phyloP scores from a whole-genome alignment of 2,329 filamentous ascomycete species.

The Colletotrichum sp. region DNA sequence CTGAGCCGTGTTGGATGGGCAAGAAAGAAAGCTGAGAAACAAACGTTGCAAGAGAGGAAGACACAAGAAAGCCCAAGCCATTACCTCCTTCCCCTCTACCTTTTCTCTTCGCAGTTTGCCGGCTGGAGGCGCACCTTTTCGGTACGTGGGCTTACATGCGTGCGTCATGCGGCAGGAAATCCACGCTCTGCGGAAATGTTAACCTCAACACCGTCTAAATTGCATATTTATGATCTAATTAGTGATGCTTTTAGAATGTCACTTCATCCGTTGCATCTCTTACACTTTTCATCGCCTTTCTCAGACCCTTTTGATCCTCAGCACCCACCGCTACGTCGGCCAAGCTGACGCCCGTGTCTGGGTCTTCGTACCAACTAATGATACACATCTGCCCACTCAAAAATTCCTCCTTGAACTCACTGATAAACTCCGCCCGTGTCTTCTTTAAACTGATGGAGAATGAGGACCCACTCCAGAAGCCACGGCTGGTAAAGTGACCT shows the following conservation, averaged over 20 bases:
- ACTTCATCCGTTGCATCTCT: slow-evolving; percentile 31
- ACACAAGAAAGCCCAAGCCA: too few relatives aligned
- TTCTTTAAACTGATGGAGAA: slow-evolving; percentile 30
- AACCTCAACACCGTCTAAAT: not conserved
- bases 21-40: not conserved
- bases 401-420: slow-evolving; percentile 28
- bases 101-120: too few relatives aligned
- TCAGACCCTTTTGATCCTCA: slow-evolving; percentile 26
- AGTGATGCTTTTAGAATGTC: slow-evolving; percentile 26
- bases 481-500: slow-evolving; percentile 31
- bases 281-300: slow-evolving; percentile 27
- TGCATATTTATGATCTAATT: not conserved
- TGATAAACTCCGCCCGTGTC: slow-evolving; percentile 29
- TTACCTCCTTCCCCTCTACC: too few relatives aligned
- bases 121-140: not conserved
- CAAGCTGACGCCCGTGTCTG: slow-evolving; percentile 27
- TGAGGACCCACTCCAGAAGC: slow-evolving; percentile 30
- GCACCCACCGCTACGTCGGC: slow-evolving; percentile 35
- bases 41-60: too few relatives aligned
- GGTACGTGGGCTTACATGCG: not conserved
- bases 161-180: not conserved
- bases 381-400: slow-evolving; percentile 31
- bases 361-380: slow-evolving; percentile 37
- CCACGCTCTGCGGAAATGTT: not conserved
- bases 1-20: not conserved